Percentiles rank a stretch among this genome's conserved stretches.
These are phyloP conservation scores for Paramyrothecium sp. DNA, from an alignment of 2,329 filamentous ascomycete species.

Conservation along the genomic window DNA sequence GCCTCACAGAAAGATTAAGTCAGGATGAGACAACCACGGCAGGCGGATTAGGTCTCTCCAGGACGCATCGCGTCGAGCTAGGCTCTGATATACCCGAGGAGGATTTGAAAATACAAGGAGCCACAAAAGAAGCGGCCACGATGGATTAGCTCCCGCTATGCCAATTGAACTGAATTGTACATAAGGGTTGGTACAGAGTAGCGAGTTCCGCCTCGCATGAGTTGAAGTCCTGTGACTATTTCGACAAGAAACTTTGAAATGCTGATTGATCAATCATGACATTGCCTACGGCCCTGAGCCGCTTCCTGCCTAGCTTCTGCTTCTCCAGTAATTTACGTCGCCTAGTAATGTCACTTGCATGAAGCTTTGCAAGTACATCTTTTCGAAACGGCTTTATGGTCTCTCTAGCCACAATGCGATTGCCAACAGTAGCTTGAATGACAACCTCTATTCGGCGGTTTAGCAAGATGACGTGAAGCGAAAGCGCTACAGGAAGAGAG, in stretches of 20 bases:
- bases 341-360: constrained; percentile 82
- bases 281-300: constrained; percentile 79
- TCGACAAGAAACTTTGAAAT: constrained; percentile 90
- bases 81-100: constrained; percentile 37
- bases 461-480: too few relatives aligned
- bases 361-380: constrained; percentile 89
- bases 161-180: too few relatives aligned
- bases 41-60: constrained; percentile 35
- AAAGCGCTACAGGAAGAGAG: too few relatives aligned
- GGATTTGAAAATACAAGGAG: neutral
- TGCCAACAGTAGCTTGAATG: constrained; percentile 86
- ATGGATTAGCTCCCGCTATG: neutral
- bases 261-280: constrained; percentile 95
- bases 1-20: constrained; percentile 24
- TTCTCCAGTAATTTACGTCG: constrained; percentile 88
- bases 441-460: constrained; percentile 66
- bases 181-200: too few relatives aligned
- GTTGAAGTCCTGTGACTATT: constrained; percentile 40
- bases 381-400: constrained; percentile 97
- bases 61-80: constrained; percentile 32
- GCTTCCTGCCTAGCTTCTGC: constrained; percentile 94
- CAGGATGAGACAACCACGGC: constrained; percentile 42
- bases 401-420: constrained; percentile 82
- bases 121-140: neutral
- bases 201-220: too few relatives aligned